phyloP scores from a whole-genome alignment of 306 rosid genomes.

The Luffa aegyptiaca region DNA sequence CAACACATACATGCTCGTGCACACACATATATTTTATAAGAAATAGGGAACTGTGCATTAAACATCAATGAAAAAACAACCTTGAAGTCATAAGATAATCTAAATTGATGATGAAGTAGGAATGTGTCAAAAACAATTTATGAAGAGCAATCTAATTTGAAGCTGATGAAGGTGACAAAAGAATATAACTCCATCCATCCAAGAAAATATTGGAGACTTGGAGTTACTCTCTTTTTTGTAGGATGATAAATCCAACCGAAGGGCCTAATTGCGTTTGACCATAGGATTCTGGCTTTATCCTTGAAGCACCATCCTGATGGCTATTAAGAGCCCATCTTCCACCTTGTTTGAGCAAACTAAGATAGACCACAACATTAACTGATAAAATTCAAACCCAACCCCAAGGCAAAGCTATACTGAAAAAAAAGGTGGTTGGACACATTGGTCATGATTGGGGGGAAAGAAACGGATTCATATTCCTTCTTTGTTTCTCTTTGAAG shows the following conservation, averaged over 20 bases:
- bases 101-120: neutral
- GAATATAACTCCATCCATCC: neutral
- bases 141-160: neutral
- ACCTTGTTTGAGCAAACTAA: neutral
- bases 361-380: no score
- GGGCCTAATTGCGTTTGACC: neutral
- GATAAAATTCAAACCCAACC: no score
- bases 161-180: neutral
- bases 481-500: no score
- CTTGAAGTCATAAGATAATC: neutral
- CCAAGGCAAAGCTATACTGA: no score
- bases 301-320: neutral
- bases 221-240: neutral
- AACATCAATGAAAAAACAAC: neutral
- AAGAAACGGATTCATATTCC: no score
- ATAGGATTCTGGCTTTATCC: neutral
- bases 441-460: no score
- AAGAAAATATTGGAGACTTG: neutral
- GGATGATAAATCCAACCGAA: neutral
- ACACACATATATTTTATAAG: neutral
- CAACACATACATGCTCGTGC: neutral
- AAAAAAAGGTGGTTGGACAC: no score
- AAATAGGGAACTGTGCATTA: neutral
- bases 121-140: neutral
- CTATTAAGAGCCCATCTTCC: neutral